These are phyloP conservation scores for Trifolium subterraneum DNA, from an alignment of 306 rosid genomes.

Conservation along the genomic window DNA sequence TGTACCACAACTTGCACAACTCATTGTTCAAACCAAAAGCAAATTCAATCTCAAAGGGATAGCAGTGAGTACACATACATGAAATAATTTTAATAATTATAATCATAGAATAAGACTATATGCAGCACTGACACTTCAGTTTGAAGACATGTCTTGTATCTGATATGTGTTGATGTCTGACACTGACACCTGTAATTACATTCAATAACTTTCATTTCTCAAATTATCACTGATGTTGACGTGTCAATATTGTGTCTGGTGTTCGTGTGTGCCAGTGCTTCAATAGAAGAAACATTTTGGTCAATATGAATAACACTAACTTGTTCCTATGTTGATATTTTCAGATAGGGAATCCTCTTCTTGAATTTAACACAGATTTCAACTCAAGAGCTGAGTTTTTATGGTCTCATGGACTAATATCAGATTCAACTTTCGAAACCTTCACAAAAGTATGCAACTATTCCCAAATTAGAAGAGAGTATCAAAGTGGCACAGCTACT, in stretches of 20 bases:
- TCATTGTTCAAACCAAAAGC: constrained; percentile 52
- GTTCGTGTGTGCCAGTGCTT: not conserved
- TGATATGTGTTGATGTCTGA: not conserved
- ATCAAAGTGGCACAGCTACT: constrained; percentile 34
- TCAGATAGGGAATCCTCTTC: constrained; percentile 79
- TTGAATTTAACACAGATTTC: constrained; percentile 67
- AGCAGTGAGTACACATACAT: constrained; percentile 58
- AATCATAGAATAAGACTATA: not conserved
- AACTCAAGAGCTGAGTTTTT: constrained; percentile 60
- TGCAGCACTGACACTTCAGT: not conserved
- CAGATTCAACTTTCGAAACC: constrained; percentile 56
- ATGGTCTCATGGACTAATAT: constrained; percentile 77
- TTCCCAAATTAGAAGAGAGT: constrained; percentile 61
- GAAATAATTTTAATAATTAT: not conserved
- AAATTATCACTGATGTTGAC: not conserved
- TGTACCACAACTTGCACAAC: constrained; percentile 79
- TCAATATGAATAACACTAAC: not conserved
- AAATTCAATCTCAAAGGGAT: constrained; percentile 70
- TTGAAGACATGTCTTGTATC: not conserved
- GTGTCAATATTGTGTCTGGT: no score
- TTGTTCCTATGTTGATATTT: not conserved
- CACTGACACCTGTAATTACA: not conserved
- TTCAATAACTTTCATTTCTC: not conserved
- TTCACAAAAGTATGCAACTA: constrained; percentile 55
- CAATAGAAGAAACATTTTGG: not conserved